Evolutionary conservation across 371 early-diverging fungal species (phyloP), one percentile per base, ranked within the genome.

Genomic region (Lichtheimia corymbifera): DNA sequence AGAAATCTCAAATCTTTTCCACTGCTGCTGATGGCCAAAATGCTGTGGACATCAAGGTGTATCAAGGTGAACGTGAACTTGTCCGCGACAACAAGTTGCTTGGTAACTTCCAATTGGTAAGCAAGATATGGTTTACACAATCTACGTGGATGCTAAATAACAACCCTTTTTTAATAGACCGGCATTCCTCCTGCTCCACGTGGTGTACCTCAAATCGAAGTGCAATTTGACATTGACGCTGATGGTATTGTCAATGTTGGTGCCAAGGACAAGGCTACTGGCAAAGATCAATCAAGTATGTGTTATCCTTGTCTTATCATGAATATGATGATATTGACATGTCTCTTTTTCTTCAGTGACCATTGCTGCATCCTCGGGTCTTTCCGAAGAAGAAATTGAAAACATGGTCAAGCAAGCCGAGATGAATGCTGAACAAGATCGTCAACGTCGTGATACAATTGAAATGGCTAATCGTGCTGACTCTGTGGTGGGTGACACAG

Each of bases 11-110:
- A 78, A 86, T 89, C 62, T 99, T 98, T 87, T 96, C 97, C 54
- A 99, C 99, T 44, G 94, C 97, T 15, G 96, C 96, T 63, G 98
- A 99, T 73, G 93, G 93, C 40, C 99, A 99, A 73, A 92, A 93
- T 55, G 90, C 92, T 58, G 98, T 99, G 49, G 92, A 92, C 60
- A 94, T 99, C 79, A 90, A 88, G 72, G 93, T 99, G 62, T 97
- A 89, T 87, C 97, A 99, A 82, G 99, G 99, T 70, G 98, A 98
- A 82, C 90, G 97, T 77, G 90, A 94, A 73, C 83, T 96, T 53
- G 90, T 89, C 58, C 84, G 85, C 58, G 94, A 97, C 83, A 99
- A 99, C 89, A 95, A 96, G 79, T 82, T 92, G 50, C 83, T 99
- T 63, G 98, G 98, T 64, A 88, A 94, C 76, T 91, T 98, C 83